Conservation (phyloP, 2,329 filamentous ascomycete species). For the Ceratocystis albifundus region DNA sequence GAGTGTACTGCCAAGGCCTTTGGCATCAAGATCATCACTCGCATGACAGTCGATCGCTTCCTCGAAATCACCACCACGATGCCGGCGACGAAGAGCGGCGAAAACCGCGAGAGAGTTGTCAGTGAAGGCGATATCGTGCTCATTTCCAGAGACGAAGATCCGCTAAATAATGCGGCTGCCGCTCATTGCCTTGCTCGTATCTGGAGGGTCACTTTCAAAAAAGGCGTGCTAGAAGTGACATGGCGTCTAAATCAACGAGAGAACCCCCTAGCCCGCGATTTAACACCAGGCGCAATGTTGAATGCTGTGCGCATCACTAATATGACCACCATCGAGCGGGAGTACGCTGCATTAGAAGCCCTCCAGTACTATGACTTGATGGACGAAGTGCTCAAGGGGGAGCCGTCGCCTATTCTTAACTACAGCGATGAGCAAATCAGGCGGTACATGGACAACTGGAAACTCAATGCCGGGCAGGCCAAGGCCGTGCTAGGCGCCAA, state of each 20-base stretch:
- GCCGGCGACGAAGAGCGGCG: constrained; percentile 36
- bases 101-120: constrained; percentile 49
- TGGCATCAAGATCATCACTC: constrained; percentile 75
- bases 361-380: constrained; percentile 93
- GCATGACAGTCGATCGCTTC: constrained; percentile 84
- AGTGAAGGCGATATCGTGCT: constrained; percentile 82
- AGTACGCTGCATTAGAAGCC: constrained; percentile 83
- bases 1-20: constrained; percentile 72
- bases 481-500: constrained; percentile 83
- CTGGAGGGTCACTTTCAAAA: constrained; percentile 68
- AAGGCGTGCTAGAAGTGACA: constrained; percentile 68
- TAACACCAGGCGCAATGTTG: constrained; percentile 59
- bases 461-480: constrained; percentile 78
- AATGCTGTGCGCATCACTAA: constrained; percentile 77
- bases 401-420: constrained; percentile 75
- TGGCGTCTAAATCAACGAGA: constrained; percentile 65
- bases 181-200: constrained; percentile 81
- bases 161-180: constrained; percentile 52
- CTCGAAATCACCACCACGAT: constrained; percentile 82
- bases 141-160: constrained; percentile 61
- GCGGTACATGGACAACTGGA: constrained; percentile 62
- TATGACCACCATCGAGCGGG: constrained; percentile 86
- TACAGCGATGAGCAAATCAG: constrained; percentile 65
- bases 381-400: constrained; percentile 78
- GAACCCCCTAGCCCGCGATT: constrained; percentile 47